phyloP scores from a whole-genome alignment of 495 filamentous ascomycete species.

The Clohesyomyces aquaticus region DNA sequence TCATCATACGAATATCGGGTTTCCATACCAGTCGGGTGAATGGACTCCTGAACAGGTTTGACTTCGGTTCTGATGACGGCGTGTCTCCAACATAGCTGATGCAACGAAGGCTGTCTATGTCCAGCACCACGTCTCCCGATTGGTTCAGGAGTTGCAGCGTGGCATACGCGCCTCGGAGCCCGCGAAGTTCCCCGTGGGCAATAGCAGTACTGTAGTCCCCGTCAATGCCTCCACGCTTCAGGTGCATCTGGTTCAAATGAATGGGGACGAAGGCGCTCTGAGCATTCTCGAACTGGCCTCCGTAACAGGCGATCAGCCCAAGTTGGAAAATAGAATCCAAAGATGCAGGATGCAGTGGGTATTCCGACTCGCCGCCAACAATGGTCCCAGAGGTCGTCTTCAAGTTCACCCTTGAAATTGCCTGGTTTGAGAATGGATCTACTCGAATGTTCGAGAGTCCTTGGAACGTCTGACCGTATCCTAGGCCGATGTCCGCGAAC shows the following conservation, averaged over 20 bases:
- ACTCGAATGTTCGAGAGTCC: constrained; percentile 31
- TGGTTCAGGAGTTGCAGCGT: constrained; percentile 20
- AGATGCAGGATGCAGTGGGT: constrained; percentile 43
- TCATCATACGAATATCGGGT: constrained; percentile 33
- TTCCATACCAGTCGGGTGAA: constrained; percentile 36
- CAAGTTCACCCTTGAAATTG: constrained; percentile 19
- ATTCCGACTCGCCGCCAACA: constrained; percentile 30
- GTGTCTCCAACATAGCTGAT: constrained; percentile 12
- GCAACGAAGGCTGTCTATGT: constrained; percentile 31
- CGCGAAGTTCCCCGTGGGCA: constrained; percentile 28
- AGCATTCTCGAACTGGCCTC: constrained; percentile 12
- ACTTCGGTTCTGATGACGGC: background rate
- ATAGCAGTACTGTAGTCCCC: constrained; percentile 16
- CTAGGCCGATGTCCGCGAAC: constrained; percentile 37
- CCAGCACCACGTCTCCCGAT: constrained; percentile 23
- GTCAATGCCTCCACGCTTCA: constrained; percentile 1
- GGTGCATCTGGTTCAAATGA: constrained; percentile 7
- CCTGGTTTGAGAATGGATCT: constrained; percentile 15
- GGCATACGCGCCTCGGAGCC: constrained; percentile 29
- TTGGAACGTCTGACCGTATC: constrained; percentile 41
- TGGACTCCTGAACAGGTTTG: constrained; percentile 15
- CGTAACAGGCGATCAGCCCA: constrained; percentile 30
- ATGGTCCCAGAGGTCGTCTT: constrained; percentile 9
- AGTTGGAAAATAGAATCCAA: constrained; percentile 40
- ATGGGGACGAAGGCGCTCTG: constrained; percentile 29